Percentiles rank a stretch among this genome's conserved stretches.
These are phyloP conservation scores for Fragosphaeria purpurea DNA, from an alignment of 2,329 filamentous ascomycete genomes.

Conservation along the genomic window DNA sequence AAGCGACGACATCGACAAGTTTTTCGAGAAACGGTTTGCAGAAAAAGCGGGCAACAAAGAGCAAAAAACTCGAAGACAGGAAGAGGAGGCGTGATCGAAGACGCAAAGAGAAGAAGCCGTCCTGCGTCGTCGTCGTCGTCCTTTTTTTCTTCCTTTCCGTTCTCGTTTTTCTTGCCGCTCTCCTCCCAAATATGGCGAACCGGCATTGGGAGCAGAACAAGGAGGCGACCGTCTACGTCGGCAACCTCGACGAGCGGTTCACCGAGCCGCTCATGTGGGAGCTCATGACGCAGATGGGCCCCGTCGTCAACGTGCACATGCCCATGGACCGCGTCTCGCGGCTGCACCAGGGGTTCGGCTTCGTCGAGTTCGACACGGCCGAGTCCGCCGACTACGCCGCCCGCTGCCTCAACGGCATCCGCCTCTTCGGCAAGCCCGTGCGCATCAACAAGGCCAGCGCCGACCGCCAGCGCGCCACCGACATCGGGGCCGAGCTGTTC, in stretches of 20 bases:
- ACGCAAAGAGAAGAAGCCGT: neutral
- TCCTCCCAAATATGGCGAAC: constrained; percentile 17
- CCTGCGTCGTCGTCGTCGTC: neutral
- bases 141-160: neutral
- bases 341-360: constrained; percentile 94
- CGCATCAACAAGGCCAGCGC: constrained; percentile 89
- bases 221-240: constrained; percentile 94
- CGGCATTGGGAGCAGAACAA: constrained; percentile 82
- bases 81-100: too few species aligned
- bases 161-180: neutral
- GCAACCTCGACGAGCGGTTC: constrained; percentile 95
- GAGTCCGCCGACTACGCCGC: constrained; percentile 95
- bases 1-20: too few species aligned
- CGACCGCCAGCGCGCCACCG: constrained; percentile 86
- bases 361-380: constrained; percentile 95
- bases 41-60: too few species aligned
- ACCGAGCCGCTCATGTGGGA: constrained; percentile 89
- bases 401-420: constrained; percentile 92
- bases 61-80: too few species aligned
- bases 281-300: constrained; percentile 94
- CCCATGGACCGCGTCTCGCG: constrained; percentile 97
- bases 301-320: constrained; percentile 95
- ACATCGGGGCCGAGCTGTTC: constrained; percentile 94
- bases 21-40: too few species aligned
- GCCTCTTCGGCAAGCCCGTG: constrained; percentile 86